Evolutionary conservation across 106 monocot species (phyloP).

Genomic region (Allium fistulosum): DNA sequence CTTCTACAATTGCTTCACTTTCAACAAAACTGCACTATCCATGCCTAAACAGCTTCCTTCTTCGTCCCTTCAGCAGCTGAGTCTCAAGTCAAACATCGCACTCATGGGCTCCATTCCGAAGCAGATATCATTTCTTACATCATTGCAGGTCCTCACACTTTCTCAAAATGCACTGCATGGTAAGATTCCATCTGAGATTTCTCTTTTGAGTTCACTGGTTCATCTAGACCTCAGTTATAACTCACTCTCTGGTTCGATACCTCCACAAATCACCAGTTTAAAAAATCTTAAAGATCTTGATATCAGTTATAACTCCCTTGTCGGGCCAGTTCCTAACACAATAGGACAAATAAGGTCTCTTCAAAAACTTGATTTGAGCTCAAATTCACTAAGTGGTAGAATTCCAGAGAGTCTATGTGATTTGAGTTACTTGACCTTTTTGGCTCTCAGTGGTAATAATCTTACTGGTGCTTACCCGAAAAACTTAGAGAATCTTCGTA

Average conservation of each 20-base stretch:
- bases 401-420: slow-evolving; percentile 36
- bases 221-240: slow-evolving; percentile 89
- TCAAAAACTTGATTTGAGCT: slow-evolving; percentile 89
- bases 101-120: slow-evolving; percentile 50
- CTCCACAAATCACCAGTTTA: slow-evolving; percentile 28
- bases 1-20: slow-evolving; percentile 77
- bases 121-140: slow-evolving; percentile 35
- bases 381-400: slow-evolving; percentile 46
- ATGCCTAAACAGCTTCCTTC: slow-evolving; percentile 2
- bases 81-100: slow-evolving; percentile 62
- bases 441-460: slow-evolving; percentile 71
- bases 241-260: slow-evolving; percentile 48
- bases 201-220: slow-evolving; percentile 36
- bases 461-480: slow-evolving; percentile 45
- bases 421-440: slow-evolving; percentile 41
- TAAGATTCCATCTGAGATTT: slow-evolving; percentile 37
- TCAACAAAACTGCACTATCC: slow-evolving; percentile 29
- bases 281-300: slow-evolving; percentile 51
- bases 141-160: slow-evolving; percentile 66
- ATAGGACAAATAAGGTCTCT: slow-evolving; percentile 49
- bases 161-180: slow-evolving; percentile 66
- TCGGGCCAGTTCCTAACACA: slow-evolving; percentile 46
- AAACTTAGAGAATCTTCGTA: slow-evolving; percentile 45
- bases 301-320: slow-evolving; percentile 78
- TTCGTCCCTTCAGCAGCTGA: slow-evolving; percentile 62